Base-by-base conservation (phyloP, 2,329 filamentous ascomycete species). In the Talaromyces funiculosus region DNA sequence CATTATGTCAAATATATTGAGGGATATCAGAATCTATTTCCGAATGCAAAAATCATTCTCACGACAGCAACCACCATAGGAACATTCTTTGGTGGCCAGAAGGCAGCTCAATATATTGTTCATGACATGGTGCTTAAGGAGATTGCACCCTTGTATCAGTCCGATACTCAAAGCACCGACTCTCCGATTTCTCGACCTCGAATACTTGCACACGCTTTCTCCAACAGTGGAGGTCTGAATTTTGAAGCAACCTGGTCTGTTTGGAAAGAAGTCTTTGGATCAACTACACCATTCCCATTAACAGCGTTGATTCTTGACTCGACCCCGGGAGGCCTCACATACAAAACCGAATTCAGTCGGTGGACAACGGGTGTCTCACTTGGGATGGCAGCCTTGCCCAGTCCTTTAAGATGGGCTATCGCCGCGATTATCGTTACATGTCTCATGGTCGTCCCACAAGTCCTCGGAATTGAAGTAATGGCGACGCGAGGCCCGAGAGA, bases 171-270 rank as follows among this genome's bases (percentile, higher is more conserved):
- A 12, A 18, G 14, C n/a, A 12, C 10, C 3, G 31, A 45, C 26
- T n/a, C 18, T 7, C 9, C 54, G 29, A 24, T 1, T 3, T 26
- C 45, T 1, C 22, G 47, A 6, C 45, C 22, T 42, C 33, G 57
- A n/a, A 53, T 59, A 7, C 57, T 59, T 59, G 57, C 57, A 20
- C 57, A 59, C 29, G 57, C 33, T 10, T 53, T 59, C 18, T n/a
- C 56, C 14, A 59, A 59, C 20, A 59, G 57, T 22, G 57, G 57
- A 7, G 57, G 7, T 3, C 26, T 59, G 2, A 59, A 59, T 3
- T 24, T 40, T 4, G 57, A 59, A 53, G 57, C 35, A 42, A 35
- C 37, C 4, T 53, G 47, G 33, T 53, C 33, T 24, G 35, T 59
- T 14, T 59, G 57, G 57, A 49, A 59, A 29, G 22, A 59, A n/a